Conservation (phyloP, 805 yeast genomes). For the Kuraishia borneana region DNA sequence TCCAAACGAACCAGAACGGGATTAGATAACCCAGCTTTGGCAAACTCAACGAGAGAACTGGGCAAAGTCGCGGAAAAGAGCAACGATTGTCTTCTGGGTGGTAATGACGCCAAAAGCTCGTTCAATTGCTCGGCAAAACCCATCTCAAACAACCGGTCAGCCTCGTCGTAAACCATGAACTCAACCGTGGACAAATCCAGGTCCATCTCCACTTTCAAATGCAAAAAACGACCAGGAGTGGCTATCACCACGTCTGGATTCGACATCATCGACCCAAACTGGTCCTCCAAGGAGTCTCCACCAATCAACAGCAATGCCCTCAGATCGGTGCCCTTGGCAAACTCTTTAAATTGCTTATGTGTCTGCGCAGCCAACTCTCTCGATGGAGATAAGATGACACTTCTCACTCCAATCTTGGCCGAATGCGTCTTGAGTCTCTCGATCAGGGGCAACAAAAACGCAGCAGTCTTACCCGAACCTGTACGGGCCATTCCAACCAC, state of each 20-base stretch:
- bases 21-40: constrained; percentile 89
- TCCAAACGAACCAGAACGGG: constrained; percentile 91
- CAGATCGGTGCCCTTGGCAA: constrained; percentile 72
- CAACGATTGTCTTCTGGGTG: constrained; percentile 75
- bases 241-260: constrained; percentile 94
- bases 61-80: constrained; percentile 95
- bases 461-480: constrained; percentile 98
- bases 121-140: constrained; percentile 91
- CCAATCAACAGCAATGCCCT: constrained; percentile 80
- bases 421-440: constrained; percentile 77
- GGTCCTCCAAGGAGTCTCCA: constrained; percentile 98
- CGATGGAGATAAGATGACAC: constrained; percentile 83
- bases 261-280: constrained; percentile 82
- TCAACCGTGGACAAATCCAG: constrained; percentile 75
- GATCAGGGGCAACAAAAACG: constrained; percentile 82
- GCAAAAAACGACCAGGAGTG: constrained; percentile 96
- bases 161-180: constrained; percentile 92
- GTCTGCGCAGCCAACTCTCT: constrained; percentile 96
- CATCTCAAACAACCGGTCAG: constrained; percentile 93
- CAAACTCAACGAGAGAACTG: constrained; percentile 84
- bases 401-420: constrained; percentile 82
- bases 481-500: constrained; percentile 99
- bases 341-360: constrained; percentile 77
- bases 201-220: constrained; percentile 91
- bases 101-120: constrained; percentile 77